Percentiles rank a stretch among this genome's conserved stretches.
phyloP scores from a whole-genome alignment of 441 rosid genomes.

The Erodium texanum region DNA sequence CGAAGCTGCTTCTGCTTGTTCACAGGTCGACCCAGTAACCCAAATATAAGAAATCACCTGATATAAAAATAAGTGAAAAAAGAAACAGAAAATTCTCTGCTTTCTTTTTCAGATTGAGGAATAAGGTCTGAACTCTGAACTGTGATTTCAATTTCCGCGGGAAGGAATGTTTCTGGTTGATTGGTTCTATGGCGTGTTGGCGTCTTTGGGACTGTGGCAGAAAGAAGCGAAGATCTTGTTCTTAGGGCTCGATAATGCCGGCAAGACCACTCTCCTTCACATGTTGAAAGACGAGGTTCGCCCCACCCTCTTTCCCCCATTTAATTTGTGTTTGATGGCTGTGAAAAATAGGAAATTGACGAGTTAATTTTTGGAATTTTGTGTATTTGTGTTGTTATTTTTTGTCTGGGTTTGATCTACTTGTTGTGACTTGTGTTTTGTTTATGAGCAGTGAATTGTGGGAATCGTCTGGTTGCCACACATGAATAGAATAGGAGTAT shows the following conservation, averaged over 20 bases:
- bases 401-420: not conserved
- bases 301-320: not conserved
- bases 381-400: not conserved
- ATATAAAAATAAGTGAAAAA: not conserved
- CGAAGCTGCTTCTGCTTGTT: not conserved
- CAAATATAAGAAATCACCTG: no score
- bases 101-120: not conserved
- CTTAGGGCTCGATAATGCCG: constrained; percentile 20
- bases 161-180: constrained; percentile 17
- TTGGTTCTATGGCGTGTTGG: constrained; percentile 21
- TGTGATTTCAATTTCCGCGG: not conserved
- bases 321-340: not conserved
- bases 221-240: constrained; percentile 21
- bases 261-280: constrained; percentile 21
- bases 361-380: not conserved
- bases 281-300: constrained; percentile 20
- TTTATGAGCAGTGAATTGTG: not conserved
- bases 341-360: not conserved
- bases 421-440: not conserved
- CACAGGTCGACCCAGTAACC: constrained; percentile 2
- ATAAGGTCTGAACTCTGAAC: not conserved
- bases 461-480: not conserved
- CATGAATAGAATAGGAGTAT: not conserved
- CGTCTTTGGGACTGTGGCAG: constrained; percentile 18
- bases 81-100: not conserved